Evolutionary conservation across 2,329 filamentous ascomycete species (phyloP), one percentile per base, ranked within the genome.

Genomic region (Fusarium camptoceras): DNA sequence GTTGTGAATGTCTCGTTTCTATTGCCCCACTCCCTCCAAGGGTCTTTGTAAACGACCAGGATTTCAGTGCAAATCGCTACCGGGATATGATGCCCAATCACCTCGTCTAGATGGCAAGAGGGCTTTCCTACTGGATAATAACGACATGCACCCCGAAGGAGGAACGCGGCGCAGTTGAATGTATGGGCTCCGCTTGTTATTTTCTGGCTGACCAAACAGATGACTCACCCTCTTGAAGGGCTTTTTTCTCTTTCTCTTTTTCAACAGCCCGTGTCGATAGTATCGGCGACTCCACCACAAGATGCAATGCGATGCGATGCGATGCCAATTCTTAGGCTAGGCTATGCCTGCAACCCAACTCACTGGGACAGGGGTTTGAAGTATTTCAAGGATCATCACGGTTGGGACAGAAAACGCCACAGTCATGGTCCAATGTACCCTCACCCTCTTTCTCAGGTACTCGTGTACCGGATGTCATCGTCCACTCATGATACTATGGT

Each of bases 131-230:
- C 78, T 79, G 77, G 78, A 75, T 66, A 55, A 72, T 60, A 70
- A 60, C 61, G 31, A 61, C 68, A 78, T 79, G 76, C 78, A 79
- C 71, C 71, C 73, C 67, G 73, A 79, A 80, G 77, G 79, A 74
- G 79, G 78, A 82, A 80, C 76, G 82, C 81, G 81, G 82, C 81
- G 82, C 82, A 83, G 80, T 78, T 70, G 65, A 60, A 54, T 54
- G 60, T 55, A 34, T 30, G 64, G 55, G 68, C 64, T 70, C 73
- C 72, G 68, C 71, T 64, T 41, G 43, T 57, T 57, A 56, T 47
- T 57, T 53, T 34, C 54, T 68, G 48, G 49, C 59, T 58, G 59
- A 51, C 72, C 73, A 75, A 67, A 60, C 62, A 62, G 68, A 73
- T 72, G 73, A 73, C 50, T 73, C 64, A 62, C 59, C 51, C 55